Evolutionary conservation across 148 eudicot genomes (phyloP), one percentile per base, ranked within the genome.

Genomic region (Vaccinium vitisidaea): DNA sequence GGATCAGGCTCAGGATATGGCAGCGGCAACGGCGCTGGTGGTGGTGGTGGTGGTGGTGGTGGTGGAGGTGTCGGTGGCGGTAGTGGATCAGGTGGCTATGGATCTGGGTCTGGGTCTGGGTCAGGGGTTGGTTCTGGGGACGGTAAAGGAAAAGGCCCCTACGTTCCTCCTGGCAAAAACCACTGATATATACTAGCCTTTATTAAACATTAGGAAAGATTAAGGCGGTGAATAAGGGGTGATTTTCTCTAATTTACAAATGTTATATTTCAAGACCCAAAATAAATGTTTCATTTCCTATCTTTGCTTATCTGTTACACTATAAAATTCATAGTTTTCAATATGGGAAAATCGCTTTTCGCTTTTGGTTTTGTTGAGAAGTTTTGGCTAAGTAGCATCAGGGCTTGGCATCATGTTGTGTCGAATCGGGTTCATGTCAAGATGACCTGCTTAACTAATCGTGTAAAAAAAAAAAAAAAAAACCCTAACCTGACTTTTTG

Each of bases 11-110:
- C 74, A 27, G 52, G 14, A 46, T 43, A 43, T 76, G 79, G 79
- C 49, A 9, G 32, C 5, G 52, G 53, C 54, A 9, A 0, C 3
- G 50, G 78, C 1, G 19, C 3, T 23, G 74, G 74, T 4, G 65
- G 67, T 0, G 78, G 54, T 7, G 78, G 78, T 23, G 74, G 74
- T 4, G 65, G 65, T n/a, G n/a, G n/a, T n/a, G n/a, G n/a, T 1
- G 78, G 54, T 7, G 78, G 78, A 48, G 55, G 78, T 7, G 23
- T 25, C 2, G 79, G 79, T 8, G 79, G 79, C n/a, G 79, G 79
- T 25, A 27, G 73, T 27, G 39, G 74, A 25, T 69, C 74, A n/a
- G 30, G 70, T 23, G 70, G 77, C 11, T 74, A 32, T 30, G n/a
- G 74, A 2, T 69, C 10, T 36, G 39, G 39, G 39, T 36, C 39